phyloP scores from a whole-genome alignment of 768 basidiomycete genomes.

The Tubosaeta sp. region DNA sequence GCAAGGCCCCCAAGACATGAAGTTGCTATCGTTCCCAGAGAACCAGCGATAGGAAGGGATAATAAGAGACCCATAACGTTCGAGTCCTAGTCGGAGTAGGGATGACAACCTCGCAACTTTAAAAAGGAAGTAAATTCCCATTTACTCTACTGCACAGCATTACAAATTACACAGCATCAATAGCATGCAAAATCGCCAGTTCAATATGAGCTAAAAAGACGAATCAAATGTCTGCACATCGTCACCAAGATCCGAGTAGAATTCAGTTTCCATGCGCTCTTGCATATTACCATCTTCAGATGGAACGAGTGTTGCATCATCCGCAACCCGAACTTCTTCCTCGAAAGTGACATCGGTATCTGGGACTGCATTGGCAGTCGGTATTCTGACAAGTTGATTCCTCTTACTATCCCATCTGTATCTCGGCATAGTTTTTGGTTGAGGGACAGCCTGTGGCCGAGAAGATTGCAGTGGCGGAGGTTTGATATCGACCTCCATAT shows the following conservation, averaged over 20 bases:
- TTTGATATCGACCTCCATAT: not conserved
- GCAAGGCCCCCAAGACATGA: constrained; percentile 82
- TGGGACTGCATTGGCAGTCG: not conserved
- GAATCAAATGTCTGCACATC: not conserved
- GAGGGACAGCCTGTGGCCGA: not conserved
- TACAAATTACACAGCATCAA: no score
- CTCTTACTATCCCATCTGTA: constrained; percentile 11
- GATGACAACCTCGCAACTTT: not conserved
- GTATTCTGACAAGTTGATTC: not conserved
- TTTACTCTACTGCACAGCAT: no score
- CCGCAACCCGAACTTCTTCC: constrained; percentile 1
- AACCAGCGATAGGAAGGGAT: constrained; percentile 68
- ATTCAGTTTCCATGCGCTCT: not conserved
- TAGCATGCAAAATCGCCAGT: no score
- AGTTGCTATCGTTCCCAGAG: constrained; percentile 65
- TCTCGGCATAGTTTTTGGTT: not conserved
- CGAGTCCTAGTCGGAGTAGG: not conserved
- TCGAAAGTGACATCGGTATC: not conserved
- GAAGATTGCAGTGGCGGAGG: not conserved
- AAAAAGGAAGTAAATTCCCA: constrained; percentile 7
- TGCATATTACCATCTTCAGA: constrained; percentile 6
- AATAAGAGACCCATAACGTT: constrained; percentile 66
- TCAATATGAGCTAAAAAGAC: not conserved
- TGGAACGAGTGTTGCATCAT: constrained; percentile 14
- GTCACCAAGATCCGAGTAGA: not conserved